Base-by-base conservation (phyloP, 768 basidiomycete species). In the Mycena sanguinolenta region DNA sequence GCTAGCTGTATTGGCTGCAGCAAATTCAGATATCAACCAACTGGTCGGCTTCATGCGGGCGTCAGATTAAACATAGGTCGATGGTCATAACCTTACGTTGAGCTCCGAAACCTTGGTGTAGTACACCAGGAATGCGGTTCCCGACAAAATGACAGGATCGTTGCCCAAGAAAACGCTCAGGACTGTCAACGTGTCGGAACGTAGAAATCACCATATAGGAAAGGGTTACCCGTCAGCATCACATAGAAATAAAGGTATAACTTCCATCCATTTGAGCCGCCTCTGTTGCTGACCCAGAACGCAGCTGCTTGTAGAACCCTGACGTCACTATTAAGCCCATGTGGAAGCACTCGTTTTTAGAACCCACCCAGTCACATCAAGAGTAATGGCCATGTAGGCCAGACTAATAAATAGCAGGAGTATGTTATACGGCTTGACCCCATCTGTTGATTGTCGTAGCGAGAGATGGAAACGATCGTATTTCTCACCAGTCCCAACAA, bases 381-480 rank as follows among this genome's bases (percentile, higher is more conserved):
- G 86, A 0, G 96, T 95, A 39, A 98, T 92, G 6, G 96, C 91
- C 85, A 98, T 92, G 81, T 98, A 98, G 0, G 96, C 95, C 58
- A 98, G 93, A 95, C 32, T 34, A 74, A 95, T 90, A 82, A 99
- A 98, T 1, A 99, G 83, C 28, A 95, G 94, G 79, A 99, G 89
- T 72, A 99, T 96, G 77, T 98, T 95, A 76, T 96, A 94, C 0
- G 97, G 97, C 73, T 93, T 89, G 28, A 98, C 88, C 4, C 92
- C 92, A 68, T 91, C 91, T 78, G 6, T 73, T 8, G 75, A 21
- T 50, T 61, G 57, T 14, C 27, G 27, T 69, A 0, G 69, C 59
- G 16, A 2, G 38, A 23, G 25, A 39, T 19, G 28, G 14, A 25
- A 10, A 12, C 38, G 13, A 16, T 28, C 30, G 23, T 30, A 36